Evolutionary conservation across 164 flowering plant genomes (phyloP).

Genomic region (Pachysandra terminalis): DNA sequence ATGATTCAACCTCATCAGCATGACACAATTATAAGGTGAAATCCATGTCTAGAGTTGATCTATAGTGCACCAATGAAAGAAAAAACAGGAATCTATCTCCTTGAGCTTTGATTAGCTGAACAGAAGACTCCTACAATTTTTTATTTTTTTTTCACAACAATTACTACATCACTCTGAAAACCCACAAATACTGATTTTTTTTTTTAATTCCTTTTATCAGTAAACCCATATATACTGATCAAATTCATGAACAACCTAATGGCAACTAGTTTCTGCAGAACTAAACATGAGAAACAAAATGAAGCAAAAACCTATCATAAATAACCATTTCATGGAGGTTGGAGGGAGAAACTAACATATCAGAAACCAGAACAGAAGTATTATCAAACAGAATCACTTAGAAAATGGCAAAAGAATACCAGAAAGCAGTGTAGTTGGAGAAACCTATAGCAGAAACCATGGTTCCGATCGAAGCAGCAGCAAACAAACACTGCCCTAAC

Average conservation of each 20-base stretch:
- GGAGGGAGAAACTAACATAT: too few relatives aligned
- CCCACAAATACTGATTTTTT: not conserved
- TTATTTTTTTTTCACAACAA: too few relatives aligned
- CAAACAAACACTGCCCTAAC: constrained; percentile 65
- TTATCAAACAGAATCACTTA: not conserved
- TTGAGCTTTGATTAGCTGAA: too few relatives aligned
- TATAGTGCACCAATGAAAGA: too few relatives aligned
- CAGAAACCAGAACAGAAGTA: not conserved
- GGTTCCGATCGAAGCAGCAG: constrained; percentile 61
- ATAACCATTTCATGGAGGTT: too few relatives aligned
- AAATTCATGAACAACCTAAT: too few relatives aligned
- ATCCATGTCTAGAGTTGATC: too few relatives aligned
- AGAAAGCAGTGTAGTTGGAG: constrained; percentile 74
- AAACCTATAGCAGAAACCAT: constrained; percentile 70
- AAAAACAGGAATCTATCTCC: too few relatives aligned
- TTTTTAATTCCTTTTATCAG: too few relatives aligned
- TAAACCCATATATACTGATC: not conserved
- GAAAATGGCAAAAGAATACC: constrained; percentile 34
- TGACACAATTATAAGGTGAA: too few relatives aligned
- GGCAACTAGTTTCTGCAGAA: not conserved
- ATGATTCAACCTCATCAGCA: too few relatives aligned
- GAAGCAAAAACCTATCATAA: not conserved
- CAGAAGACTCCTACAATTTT: not conserved
- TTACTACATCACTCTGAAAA: not conserved
- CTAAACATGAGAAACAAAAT: not conserved